Percentiles rank a stretch among this genome's conserved stretches.
phyloP scores from a whole-genome alignment of 495 filamentous ascomycete genomes.

The Penicillium lagena region DNA sequence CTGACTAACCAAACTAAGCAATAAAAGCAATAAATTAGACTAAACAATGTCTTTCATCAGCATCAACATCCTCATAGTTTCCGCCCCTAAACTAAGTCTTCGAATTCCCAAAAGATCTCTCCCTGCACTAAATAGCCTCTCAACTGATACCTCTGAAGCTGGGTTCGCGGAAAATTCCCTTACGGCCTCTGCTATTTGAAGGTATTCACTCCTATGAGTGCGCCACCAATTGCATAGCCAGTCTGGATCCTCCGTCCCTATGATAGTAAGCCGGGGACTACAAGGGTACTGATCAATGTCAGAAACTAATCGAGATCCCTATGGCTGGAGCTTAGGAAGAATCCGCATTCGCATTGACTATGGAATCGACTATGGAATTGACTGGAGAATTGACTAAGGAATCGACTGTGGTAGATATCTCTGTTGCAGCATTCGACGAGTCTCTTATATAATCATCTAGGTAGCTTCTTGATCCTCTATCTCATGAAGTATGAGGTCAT shows the following conservation, averaged over 20 bases:
- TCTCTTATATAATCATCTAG: not conserved
- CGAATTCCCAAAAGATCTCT: constrained; percentile 5
- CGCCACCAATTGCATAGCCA: constrained; percentile 9
- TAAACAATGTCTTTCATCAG: not conserved
- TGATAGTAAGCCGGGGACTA: not conserved
- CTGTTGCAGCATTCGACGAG: too few relatives aligned
- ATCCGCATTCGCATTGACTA: not conserved
- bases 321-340: constrained; percentile 1
- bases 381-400: too few relatives aligned
- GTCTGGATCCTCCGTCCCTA: not conserved
- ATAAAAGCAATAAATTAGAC: too few relatives aligned
- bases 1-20: too few relatives aligned
- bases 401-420: too few relatives aligned
- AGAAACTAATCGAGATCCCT: not conserved
- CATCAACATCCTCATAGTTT: constrained; percentile 7
- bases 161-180: constrained; percentile 6
- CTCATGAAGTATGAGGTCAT: constrained; percentile 1
- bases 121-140: too few relatives aligned
- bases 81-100: constrained; percentile 5
- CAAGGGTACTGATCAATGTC: constrained; percentile 6
- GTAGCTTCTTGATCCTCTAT: constrained; percentile 1
- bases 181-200: constrained; percentile 4
- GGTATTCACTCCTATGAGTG: constrained; percentile 1
- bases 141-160: constrained; percentile 1
- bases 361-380: too few relatives aligned